Conservation (phyloP, 225 moss, liverwort and hornwort species). For the Thuidium tamariscinum region DNA sequence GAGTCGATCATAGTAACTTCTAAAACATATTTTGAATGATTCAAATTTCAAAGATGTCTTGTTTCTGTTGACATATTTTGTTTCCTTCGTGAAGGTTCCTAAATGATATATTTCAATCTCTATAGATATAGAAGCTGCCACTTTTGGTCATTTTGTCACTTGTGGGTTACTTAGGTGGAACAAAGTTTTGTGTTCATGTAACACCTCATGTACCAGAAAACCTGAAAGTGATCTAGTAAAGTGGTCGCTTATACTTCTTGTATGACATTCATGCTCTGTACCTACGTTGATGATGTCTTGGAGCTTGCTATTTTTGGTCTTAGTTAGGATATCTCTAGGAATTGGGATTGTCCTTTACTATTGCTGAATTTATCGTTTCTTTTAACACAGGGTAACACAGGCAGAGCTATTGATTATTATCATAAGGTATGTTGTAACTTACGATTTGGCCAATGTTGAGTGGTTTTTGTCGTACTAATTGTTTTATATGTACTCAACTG, state of each 20-base stretch:
- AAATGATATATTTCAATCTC: not conserved
- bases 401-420: constrained; percentile 85
- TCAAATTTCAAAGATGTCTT: not conserved
- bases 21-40: not conserved
- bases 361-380: not conserved
- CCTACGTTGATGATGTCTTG: not conserved
- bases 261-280: not conserved
- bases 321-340: not conserved
- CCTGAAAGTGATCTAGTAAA: not conserved
- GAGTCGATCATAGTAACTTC: not conserved
- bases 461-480: not conserved
- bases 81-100: not conserved
- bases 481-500: not conserved
- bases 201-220: not conserved
- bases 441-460: not conserved
- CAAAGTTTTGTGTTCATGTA: not conserved
- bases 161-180: not conserved
- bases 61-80: not conserved
- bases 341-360: not conserved
- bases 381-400: constrained; percentile 54
- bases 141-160: not conserved
- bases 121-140: not conserved
- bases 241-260: not conserved
- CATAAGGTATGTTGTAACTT: constrained; percentile 44
- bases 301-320: not conserved